These are phyloP conservation scores for Blastocystis sp. DNA, from an alignment of 352 stramenopile species.

Conservation along the genomic window DNA sequence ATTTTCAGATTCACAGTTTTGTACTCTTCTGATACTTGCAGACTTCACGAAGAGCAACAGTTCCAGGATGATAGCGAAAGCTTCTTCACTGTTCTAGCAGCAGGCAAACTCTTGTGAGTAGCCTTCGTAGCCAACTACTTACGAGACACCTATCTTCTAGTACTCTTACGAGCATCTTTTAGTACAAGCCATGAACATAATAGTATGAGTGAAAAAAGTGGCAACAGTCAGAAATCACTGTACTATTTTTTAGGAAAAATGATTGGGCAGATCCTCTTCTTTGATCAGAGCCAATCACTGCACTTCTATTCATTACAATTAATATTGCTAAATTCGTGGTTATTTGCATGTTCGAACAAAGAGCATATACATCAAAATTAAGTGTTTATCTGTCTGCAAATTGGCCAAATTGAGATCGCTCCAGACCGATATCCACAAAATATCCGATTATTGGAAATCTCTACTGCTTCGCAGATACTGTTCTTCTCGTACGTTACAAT, in stretches of 20 bases:
- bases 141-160: conserved; percentile 80
- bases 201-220: neutral
- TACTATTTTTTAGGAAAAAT: neutral
- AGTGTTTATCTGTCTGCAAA: too few relatives aligned
- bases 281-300: too few relatives aligned
- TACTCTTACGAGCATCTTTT: conserved; percentile 85
- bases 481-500: neutral
- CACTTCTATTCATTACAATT: too few relatives aligned
- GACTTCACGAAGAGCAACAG: conserved; percentile 83
- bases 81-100: conserved; percentile 84
- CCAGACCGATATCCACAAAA: too few relatives aligned
- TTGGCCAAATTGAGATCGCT: too few relatives aligned
- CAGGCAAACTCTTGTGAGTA: conserved; percentile 78
- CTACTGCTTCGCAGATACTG: neutral
- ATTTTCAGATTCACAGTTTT: conserved; percentile 81
- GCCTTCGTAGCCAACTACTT: conserved; percentile 83
- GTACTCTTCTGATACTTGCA: conserved; percentile 84
- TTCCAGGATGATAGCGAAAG: conserved; percentile 76
- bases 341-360: too few relatives aligned
- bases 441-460: neutral
- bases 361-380: too few relatives aligned
- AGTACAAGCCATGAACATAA: conserved; percentile 75
- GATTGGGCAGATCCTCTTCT: neutral
- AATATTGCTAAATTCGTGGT: too few relatives aligned
- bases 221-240: neutral